Base-by-base conservation (phyloP, 2,329 filamentous ascomycete genomes). In the Pezicula neosporulosa region DNA sequence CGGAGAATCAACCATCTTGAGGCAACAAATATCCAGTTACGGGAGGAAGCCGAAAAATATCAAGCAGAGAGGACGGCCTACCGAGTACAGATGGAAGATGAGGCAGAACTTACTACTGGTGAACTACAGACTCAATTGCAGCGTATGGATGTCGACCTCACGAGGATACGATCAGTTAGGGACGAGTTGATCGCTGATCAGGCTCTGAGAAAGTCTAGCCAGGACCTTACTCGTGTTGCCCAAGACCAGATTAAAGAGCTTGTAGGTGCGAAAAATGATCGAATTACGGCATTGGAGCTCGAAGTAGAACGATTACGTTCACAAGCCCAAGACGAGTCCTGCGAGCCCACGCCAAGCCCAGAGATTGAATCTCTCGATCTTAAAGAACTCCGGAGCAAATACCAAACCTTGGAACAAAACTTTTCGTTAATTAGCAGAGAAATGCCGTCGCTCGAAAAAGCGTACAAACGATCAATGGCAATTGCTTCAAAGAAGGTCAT, bases 1-100 rank as follows among this genome's bases (percentile, higher is more conserved):
- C 93, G 90, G 68, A 86, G 90, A 36, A 85, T 96, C 63, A 99
- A 99, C 68, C 86, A 93, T 61, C 72, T 97, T 13, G 93, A 97
- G 69, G 90, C 90, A 3, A 88, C 86, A 12, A 97, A 97, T 68
- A 85, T 87, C 53, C 86, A 91, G 59, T 70, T 97, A 28, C 84
- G 87, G 35, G 88, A 96, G 67, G 91, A 96, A 63, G 86, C 89
- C 6, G 86, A 93, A 63, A 95, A 88, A 66, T 74, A 92, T 47
- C 89, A 93, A 62, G 84, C 89, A 1, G 94, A 99, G 68, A 79
- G 94, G 50, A 91, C 89, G 4, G 78, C 85, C 10, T 96, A 91
- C 67, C 87, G 90, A 49, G 82, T 82, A 35, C 86, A 92, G 62
- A 74, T 97, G 7, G 89, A 97, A 60, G 82, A 85, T 18, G 94